Base-by-base conservation (phyloP, 2,329 filamentous ascomycete species). In the Gnomoniopsis sp. region DNA sequence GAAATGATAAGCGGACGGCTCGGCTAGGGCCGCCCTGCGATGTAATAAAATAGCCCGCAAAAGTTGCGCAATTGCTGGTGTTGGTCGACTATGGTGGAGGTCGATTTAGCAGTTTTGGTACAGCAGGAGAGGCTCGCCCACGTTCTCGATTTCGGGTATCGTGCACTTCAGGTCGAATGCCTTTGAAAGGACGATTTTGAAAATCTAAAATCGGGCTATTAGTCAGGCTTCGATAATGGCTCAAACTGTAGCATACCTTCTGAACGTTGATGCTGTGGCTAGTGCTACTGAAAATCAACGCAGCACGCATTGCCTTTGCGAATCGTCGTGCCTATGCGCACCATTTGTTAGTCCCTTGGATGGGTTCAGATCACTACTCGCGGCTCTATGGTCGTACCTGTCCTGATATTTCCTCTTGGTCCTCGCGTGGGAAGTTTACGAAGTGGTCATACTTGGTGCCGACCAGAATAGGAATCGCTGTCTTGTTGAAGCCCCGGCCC, bases 231-330 rank as follows among this genome's bases (percentile, higher is more conserved):
- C 23, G 14, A 19, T 17, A 15, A 15, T 26, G 12, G 2, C 10
- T 8, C 41, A 17, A n/a, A 6, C 23, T 19, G 22, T 36, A 23
- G 61, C 74, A 50, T 71, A 96, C 93, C 89, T 86, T 99, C 77
- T 99, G 95, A 63, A 99, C 95, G 69, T 99, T 99, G 81, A 99
- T 99, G 75, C 93, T 97, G 77, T 99, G 95, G 73, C 93, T 97
- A 56, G 95, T 99, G 75, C 93, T 98, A 77, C 92, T 96, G 76
- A 99, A 99, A 70, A 99, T 98, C 69, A 99, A 82, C 68, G 91
- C 92, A 61, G 95, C 95, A 68, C 96, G 91, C 95, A 99, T 99
- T 12, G 95, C 95, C 74, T 96, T 96, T 63, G 95, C 95, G 73
- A 98, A 99, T 60, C 95, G 88, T 66, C 93, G 90, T 53, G 93